phyloP scores from a whole-genome alignment of 140 eudicot genomes.

The Bidens hawaiensis region DNA sequence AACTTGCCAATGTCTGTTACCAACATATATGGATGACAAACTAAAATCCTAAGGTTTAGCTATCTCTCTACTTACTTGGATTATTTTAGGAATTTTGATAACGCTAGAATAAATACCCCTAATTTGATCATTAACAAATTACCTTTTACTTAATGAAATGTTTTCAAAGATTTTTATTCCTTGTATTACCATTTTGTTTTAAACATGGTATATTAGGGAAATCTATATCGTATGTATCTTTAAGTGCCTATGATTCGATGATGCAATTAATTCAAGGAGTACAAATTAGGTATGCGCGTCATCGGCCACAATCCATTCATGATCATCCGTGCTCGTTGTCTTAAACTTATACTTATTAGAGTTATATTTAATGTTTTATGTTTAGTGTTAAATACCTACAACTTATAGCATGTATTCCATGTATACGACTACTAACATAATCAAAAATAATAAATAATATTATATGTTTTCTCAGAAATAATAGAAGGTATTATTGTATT shows the following conservation, averaged over 20 bases:
- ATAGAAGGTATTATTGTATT: neutral
- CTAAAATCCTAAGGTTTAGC: too few relatives aligned
- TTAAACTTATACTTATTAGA: neutral
- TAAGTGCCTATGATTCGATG: neutral
- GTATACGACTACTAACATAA: neutral
- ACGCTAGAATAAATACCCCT: too few relatives aligned
- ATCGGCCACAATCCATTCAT: neutral
- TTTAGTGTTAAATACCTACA: too few relatives aligned
- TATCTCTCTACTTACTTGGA: too few relatives aligned
- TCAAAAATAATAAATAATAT: neutral
- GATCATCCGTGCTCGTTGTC: neutral
- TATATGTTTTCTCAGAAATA: neutral
- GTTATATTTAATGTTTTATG: neutral
- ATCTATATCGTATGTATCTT: neutral
- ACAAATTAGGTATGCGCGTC: neutral
- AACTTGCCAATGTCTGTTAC: too few relatives aligned
- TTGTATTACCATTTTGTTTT: neutral
- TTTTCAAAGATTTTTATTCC: neutral
- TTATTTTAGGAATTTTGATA: too few relatives aligned
- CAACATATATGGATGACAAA: too few relatives aligned
- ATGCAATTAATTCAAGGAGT: neutral
- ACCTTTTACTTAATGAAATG: neutral
- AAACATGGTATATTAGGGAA: neutral
- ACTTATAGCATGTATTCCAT: too few relatives aligned
- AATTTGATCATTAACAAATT: too few relatives aligned